These are phyloP conservation scores for Coleophoma crateriformis DNA, from an alignment of 2,329 filamentous ascomycete species.

Conservation along the genomic window DNA sequence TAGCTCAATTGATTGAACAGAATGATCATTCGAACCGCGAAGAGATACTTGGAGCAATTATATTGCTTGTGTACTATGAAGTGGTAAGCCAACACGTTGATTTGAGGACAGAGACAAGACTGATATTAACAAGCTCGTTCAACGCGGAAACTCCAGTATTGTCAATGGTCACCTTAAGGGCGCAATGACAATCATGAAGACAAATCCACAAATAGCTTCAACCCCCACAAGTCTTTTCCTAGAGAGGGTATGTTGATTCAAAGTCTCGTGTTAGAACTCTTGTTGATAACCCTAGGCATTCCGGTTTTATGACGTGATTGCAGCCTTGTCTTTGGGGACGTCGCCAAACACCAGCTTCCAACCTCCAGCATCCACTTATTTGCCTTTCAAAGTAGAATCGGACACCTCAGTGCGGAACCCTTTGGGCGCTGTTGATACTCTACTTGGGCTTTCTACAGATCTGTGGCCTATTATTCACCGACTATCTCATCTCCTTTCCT, in stretches of 20 bases:
- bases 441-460: constrained; percentile 56
- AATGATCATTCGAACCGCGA: constrained; percentile 44
- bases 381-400: constrained; percentile 40
- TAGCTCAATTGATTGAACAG: constrained; percentile 50
- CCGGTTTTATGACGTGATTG: constrained; percentile 60
- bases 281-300: constrained; percentile 44
- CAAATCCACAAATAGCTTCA: constrained; percentile 32
- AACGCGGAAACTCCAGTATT: constrained; percentile 52
- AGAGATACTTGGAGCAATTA: constrained; percentile 55
- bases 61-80: constrained; percentile 59
- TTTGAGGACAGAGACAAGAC: constrained; percentile 3
- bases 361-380: constrained; percentile 37
- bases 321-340: constrained; percentile 55
- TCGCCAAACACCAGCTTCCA: constrained; percentile 47
- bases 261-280: background rate
- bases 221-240: constrained; percentile 52
- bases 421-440: constrained; percentile 39
- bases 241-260: constrained; percentile 42
- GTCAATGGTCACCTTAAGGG: constrained; percentile 57
- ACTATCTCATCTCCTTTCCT: constrained; percentile 46
- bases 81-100: constrained; percentile 38
- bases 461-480: constrained; percentile 60
- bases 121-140: constrained; percentile 44
- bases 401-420: constrained; percentile 31
- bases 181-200: constrained; percentile 54